Evolutionary conservation across 768 basidiomycete species (phyloP), one percentile per base, ranked within the genome.

Genomic region (Lentinula raphanica): DNA sequence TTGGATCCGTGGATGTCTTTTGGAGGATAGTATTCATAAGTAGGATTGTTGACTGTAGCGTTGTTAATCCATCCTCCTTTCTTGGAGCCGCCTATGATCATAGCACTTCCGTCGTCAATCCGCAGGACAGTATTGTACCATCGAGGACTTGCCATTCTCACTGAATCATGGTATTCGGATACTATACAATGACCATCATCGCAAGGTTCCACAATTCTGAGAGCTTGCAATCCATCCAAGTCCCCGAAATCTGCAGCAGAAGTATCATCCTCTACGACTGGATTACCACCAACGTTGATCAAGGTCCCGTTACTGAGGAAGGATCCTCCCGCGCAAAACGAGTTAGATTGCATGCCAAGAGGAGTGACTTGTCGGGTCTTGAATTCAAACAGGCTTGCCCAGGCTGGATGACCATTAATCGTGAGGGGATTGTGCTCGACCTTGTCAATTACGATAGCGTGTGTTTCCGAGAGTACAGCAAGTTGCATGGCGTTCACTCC

Each of bases 1-100:
- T 84, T 81, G 3, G 80, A 85, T 15, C 79, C 80, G 59, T 85
- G 77, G 49, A 91, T 83, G 55, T 76, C 74, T 68, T 94, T 93
- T 1, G 92, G 87, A 29, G 92, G 92, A 68, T 79, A 94, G 71
- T 82, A 94, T 69, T 92, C 89, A 61, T 89, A 70, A 0, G 88
- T 91, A 3, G 90, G 90, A 66, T 92, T 92, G 73, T 91, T 89
- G 59, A 82, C 81, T 3, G 88, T 89, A 25, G 75, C 79, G 57
- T 92, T 92, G 67, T 92, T 92, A 61, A 91, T 91, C 89, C 90
- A 92, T 9, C 90, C 91, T 7, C 90, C 90, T 67, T 84, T 88
- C 63, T 78, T 84, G 7, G 90, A 88, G 15, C 91, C 91, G 1
- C 90, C 90, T 42, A 93, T 78, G 45, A 93, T 87, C 81, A 91